A percentile compares a stretch with the other conserved stretches of the same genome.
phyloP scores from a whole-genome alignment of 352 stramenopile genomes.

The Globisporangium viniferum region DNA sequence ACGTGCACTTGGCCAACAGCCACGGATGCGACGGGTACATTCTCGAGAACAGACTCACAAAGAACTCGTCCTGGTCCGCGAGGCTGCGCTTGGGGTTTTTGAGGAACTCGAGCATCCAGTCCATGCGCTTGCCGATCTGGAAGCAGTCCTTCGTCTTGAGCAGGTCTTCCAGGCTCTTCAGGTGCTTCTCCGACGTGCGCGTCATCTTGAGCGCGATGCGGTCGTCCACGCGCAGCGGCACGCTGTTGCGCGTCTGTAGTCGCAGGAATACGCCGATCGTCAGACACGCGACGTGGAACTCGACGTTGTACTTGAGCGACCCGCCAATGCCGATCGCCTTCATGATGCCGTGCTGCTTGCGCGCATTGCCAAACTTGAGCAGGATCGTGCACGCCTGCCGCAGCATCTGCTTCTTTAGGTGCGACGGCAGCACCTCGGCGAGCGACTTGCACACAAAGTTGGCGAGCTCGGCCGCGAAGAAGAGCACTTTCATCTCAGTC shows the following conservation, averaged over 20 bases:
- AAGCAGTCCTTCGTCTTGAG: slow-evolving; percentile 79
- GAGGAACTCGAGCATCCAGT: slow-evolving; percentile 71
- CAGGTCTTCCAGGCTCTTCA: slow-evolving; percentile 66
- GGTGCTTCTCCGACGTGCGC: slow-evolving; percentile 75
- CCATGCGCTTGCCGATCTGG: slow-evolving; percentile 65
- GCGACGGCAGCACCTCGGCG: slow-evolving; percentile 47
- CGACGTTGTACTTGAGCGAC: slow-evolving; percentile 66
- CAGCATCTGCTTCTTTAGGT: slow-evolving; percentile 78
- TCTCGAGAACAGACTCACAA: slow-evolving; percentile 78
- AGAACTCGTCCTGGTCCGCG: slow-evolving; percentile 84
- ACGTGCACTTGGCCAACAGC: slow-evolving; percentile 71
- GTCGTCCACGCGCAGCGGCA: slow-evolving; percentile 64
- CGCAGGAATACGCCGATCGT: slow-evolving; percentile 73
- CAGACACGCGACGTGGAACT: slow-evolving; percentile 80
- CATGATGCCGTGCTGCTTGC: slow-evolving; percentile 81
- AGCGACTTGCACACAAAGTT: slow-evolving; percentile 70
- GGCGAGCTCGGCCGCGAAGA: slow-evolving; percentile 68
- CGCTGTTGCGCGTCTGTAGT: slow-evolving; percentile 70
- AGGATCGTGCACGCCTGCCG: slow-evolving; percentile 63
- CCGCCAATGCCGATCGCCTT: slow-evolving; percentile 81
- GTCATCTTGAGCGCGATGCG: slow-evolving; percentile 80
- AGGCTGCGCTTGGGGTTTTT: slow-evolving; percentile 64
- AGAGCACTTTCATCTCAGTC: slow-evolving; percentile 83
- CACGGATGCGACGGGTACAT: slow-evolving; percentile 80
- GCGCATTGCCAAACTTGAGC: slow-evolving; percentile 58